Evolutionary conservation across 495 filamentous ascomycete species (phyloP).

Genomic region (Lichina pygmaea): DNA sequence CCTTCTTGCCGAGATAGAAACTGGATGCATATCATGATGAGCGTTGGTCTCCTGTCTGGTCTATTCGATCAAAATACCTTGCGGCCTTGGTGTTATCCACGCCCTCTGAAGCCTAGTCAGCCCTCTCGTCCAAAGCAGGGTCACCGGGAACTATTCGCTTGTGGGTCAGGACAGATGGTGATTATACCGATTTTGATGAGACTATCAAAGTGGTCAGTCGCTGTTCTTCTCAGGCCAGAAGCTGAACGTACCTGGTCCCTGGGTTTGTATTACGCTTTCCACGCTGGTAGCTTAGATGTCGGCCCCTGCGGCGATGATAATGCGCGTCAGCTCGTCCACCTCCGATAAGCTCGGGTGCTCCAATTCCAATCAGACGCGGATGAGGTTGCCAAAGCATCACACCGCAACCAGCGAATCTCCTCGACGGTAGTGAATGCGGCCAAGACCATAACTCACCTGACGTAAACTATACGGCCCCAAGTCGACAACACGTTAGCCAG

Average conservation of each 20-base stretch:
- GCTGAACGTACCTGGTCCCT: conserved; percentile 29
- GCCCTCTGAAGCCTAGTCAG: conserved; percentile 23
- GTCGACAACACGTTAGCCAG: not conserved
- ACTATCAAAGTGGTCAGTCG: conserved; percentile 16
- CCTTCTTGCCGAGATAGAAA: conserved; percentile 86
- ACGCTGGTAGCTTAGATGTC: conserved; percentile 84
- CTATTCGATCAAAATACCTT: conserved; percentile 26
- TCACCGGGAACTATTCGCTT: not conserved
- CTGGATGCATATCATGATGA: conserved; percentile 10
- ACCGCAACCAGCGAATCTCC: not conserved
- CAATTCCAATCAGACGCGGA: no score
- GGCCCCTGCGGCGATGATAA: conserved; percentile 31
- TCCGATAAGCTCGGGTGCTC: not conserved
- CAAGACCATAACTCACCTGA: not conserved
- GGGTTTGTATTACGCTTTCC: conserved; percentile 63
- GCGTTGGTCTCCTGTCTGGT: not conserved
- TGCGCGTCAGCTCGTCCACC: not conserved
- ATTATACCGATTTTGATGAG: conserved; percentile 58
- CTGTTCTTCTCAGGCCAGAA: conserved; percentile 3
- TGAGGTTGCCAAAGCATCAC: no score
- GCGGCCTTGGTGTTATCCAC: conserved; percentile 70
- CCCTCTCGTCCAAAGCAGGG: not conserved
- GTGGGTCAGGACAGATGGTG: not conserved
- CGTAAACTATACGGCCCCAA: not conserved
- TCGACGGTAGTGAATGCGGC: not conserved